Evolutionary conservation across 768 basidiomycete genomes (phyloP), one percentile per base, ranked within the genome.

Genomic region (Russula compacta): DNA sequence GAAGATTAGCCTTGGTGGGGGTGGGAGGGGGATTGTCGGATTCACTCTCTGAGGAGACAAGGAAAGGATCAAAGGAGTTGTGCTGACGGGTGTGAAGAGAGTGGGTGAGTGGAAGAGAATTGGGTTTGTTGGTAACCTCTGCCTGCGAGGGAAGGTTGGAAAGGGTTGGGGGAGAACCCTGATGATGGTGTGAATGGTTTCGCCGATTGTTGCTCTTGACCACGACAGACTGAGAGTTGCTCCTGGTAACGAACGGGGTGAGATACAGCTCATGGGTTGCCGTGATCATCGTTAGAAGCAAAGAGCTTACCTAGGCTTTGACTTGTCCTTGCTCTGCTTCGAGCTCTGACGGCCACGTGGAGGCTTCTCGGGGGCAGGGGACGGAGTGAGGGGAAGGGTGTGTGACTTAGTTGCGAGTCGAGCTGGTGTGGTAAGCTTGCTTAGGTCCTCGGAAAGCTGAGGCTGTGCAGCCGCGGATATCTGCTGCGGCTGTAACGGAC

Each of bases 151-250:
- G 69, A 70, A 70, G 67, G 64, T 64, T 59, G 46, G 71, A 60
- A 51, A 73, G 68, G 46, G 78, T 72, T 38, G 82, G 81, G 17
- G 84, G 84, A 43, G 86, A 87, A 21, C 83, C 79, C 69, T 86
- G 85, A 62, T 84, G 84, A 71, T 74, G 67, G 17, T 63, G 61
- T 7, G 46, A 10, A 75, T 78, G 73, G 75, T 79, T 48, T 56
- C 57, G 72, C 57, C 80, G 80, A 68, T 79, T 78, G 67, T 73
- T 71, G 44, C 71, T 75, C 64, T 70, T 70, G 64, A 73, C 77
- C 58, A 74, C 49, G 63, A 74, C 71, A 17, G 76, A 74, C 40
- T 71, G 73, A 24, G 83, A 84, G 50, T 74, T 56, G 70, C 76
- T 81, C 72, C 80, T 84, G 61, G 19, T 53, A 48, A 33, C 10